These are phyloP conservation scores for Tulasnella sp. DNA, from an alignment of 768 basidiomycete species.

Conservation along the genomic window DNA sequence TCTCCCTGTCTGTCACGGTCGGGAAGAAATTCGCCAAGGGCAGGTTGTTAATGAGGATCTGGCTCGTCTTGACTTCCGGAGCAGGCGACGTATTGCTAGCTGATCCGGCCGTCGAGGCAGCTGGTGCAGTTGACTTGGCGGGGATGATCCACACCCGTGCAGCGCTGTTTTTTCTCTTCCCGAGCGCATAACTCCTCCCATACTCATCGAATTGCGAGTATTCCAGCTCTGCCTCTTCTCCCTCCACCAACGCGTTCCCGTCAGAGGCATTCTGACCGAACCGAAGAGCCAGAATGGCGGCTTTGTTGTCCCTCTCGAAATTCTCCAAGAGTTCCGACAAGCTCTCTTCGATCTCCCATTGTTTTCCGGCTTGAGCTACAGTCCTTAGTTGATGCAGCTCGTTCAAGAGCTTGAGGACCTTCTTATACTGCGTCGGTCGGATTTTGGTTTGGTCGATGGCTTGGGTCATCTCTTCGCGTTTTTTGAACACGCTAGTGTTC, in stretches of 20 bases:
- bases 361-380: slow-evolving; percentile 51
- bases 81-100: neutral
- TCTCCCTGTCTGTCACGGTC: slow-evolving; percentile 69
- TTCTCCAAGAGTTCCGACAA: slow-evolving; percentile 52
- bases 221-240: slow-evolving; percentile 43
- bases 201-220: slow-evolving; percentile 58
- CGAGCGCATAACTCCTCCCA: slow-evolving; percentile 82
- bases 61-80: slow-evolving; percentile 43
- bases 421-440: slow-evolving; percentile 66
- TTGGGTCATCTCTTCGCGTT: slow-evolving; percentile 52
- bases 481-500: slow-evolving; percentile 65
- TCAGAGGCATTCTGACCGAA: neutral
- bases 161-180: slow-evolving; percentile 82
- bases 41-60: slow-evolving; percentile 79
- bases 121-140: slow-evolving; percentile 36
- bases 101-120: slow-evolving; percentile 36
- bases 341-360: slow-evolving; percentile 48
- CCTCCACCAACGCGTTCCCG: slow-evolving; percentile 6
- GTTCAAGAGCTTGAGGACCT: slow-evolving; percentile 56
- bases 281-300: slow-evolving; percentile 45
- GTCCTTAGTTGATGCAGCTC: slow-evolving; percentile 60
- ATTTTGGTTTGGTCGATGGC: slow-evolving; percentile 53
- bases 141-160: slow-evolving; percentile 94
- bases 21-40: slow-evolving; percentile 78
- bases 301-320: slow-evolving; percentile 61